Percentiles rank a stretch among this genome's conserved stretches.
These are phyloP conservation scores for Sporothrix luriei DNA, from an alignment of 2,329 filamentous ascomycete species.

Conservation along the genomic window DNA sequence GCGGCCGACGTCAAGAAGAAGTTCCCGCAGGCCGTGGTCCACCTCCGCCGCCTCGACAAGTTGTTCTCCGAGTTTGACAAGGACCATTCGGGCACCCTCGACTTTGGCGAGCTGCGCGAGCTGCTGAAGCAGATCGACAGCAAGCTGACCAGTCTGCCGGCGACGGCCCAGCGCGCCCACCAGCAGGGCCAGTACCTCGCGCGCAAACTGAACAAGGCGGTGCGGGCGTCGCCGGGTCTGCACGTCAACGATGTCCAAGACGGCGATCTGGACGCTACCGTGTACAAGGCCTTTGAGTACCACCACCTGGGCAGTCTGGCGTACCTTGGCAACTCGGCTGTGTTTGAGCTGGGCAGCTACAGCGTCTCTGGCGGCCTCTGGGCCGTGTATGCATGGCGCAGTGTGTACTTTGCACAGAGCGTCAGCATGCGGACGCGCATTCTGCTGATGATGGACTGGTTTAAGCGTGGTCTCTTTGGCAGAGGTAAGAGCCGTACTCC, in stretches of 20 bases:
- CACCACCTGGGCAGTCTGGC: constrained; percentile 87
- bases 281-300: constrained; percentile 95
- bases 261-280: constrained; percentile 86
- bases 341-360: constrained; percentile 85
- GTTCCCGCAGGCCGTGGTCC: constrained; percentile 86
- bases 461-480: constrained; percentile 93
- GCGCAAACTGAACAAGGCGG: constrained; percentile 90
- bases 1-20: constrained; percentile 81
- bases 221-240: constrained; percentile 74
- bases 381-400: constrained; percentile 95
- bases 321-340: constrained; percentile 93
- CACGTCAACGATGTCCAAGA: constrained; percentile 78
- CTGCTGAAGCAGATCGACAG: constrained; percentile 89
- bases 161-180: constrained; percentile 93
- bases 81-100: constrained; percentile 88
- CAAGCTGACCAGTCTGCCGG: constrained; percentile 91
- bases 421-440: constrained; percentile 88
- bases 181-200: constrained; percentile 94
- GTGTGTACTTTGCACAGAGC: constrained; percentile 95
- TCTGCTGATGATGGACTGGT: constrained; percentile 96
- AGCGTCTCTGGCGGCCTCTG: constrained; percentile 80
- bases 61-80: constrained; percentile 92
- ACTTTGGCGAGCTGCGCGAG: constrained; percentile 88
- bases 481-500: constrained; percentile 66
- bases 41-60: constrained; percentile 85